These are phyloP conservation scores for Sporothrix schenckii DNA, from an alignment of 2,329 filamentous ascomycete genomes.

Conservation along the genomic window DNA sequence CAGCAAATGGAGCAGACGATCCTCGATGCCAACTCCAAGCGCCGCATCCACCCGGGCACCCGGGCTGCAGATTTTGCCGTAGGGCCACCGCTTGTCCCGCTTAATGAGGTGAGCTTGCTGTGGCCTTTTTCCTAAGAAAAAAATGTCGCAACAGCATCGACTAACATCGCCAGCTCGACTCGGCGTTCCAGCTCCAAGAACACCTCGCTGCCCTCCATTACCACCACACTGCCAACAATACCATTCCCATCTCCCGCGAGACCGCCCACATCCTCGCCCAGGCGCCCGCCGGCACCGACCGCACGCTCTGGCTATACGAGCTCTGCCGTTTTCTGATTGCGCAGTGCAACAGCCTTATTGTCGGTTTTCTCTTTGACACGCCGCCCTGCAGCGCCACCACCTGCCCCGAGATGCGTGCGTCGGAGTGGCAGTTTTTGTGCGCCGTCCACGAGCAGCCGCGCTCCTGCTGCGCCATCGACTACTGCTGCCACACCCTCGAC, in stretches of 20 bases:
- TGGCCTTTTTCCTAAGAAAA: no score
- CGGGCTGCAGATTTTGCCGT: constrained; percentile 90
- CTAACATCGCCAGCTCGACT: constrained; percentile 73
- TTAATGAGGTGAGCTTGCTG: constrained; percentile 68
- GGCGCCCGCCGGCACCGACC: constrained; percentile 79
- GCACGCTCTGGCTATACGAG: constrained; percentile 94
- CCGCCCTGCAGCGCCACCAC: constrained; percentile 87
- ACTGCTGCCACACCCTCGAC: constrained; percentile 97
- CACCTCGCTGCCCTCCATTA: constrained; percentile 92
- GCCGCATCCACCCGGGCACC: constrained; percentile 89
- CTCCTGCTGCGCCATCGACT: constrained; percentile 96
- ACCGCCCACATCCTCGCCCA: constrained; percentile 76
- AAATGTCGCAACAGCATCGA: background rate
- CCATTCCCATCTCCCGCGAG: constrained; percentile 71
- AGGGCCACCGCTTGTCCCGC: constrained; percentile 82
- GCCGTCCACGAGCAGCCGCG: constrained; percentile 97
- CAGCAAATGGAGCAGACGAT: constrained; percentile 65
- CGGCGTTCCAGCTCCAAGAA: constrained; percentile 95
- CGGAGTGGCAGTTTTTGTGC: constrained; percentile 98
- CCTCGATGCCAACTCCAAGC: constrained; percentile 72
- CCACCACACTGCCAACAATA: constrained; percentile 69
- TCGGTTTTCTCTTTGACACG: constrained; percentile 87
- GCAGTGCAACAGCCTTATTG: constrained; percentile 89
- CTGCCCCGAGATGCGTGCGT: constrained; percentile 97
- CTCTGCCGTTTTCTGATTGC: constrained; percentile 94